These are phyloP conservation scores for Mycena chlorophos DNA, from an alignment of 768 basidiomycete genomes.

Conservation along the genomic window DNA sequence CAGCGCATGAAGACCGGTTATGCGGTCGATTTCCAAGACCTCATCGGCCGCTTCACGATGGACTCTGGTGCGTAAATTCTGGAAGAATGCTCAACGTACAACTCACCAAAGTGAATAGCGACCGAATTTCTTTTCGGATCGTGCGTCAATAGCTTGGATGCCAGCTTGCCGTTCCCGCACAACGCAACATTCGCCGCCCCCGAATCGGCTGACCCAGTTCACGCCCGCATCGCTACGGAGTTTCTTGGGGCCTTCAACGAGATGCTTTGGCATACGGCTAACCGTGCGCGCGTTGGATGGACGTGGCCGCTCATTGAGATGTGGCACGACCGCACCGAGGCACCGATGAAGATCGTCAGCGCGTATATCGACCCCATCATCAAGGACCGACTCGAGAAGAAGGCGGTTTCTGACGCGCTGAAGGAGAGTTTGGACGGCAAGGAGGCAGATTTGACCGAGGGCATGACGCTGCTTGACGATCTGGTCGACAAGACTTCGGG, in stretches of 20 bases:
- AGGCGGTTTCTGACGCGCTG: conserved; percentile 29
- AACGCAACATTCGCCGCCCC: conserved; percentile 32
- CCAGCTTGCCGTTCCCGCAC: conserved; percentile 54
- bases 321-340: conserved; percentile 43
- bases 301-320: conserved; percentile 58
- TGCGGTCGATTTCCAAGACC: conserved; percentile 62
- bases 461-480: conserved; percentile 56
- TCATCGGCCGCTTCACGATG: conserved; percentile 62
- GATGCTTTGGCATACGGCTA: conserved; percentile 45
- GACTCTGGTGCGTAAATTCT: no score
- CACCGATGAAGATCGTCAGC: conserved; percentile 54
- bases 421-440: conserved; percentile 27
- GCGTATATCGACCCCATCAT: conserved; percentile 55
- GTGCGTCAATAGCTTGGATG: conserved; percentile 53
- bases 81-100: no score
- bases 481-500: conserved; percentile 51
- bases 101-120: no score
- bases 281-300: conserved; percentile 45
- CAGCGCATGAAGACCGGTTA: conserved; percentile 44
- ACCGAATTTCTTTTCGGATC: conserved; percentile 66
- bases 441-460: conserved; percentile 36
- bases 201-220: conserved; percentile 25
- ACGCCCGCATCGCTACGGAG: conserved; percentile 36
- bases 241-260: conserved; percentile 52
- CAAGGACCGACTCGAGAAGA: conserved; percentile 47